A percentile compares a stretch with the other conserved stretches of the same genome.
Conservation (phyloP, 257 asterid species). For the Primulina huaijiensis region DNA sequence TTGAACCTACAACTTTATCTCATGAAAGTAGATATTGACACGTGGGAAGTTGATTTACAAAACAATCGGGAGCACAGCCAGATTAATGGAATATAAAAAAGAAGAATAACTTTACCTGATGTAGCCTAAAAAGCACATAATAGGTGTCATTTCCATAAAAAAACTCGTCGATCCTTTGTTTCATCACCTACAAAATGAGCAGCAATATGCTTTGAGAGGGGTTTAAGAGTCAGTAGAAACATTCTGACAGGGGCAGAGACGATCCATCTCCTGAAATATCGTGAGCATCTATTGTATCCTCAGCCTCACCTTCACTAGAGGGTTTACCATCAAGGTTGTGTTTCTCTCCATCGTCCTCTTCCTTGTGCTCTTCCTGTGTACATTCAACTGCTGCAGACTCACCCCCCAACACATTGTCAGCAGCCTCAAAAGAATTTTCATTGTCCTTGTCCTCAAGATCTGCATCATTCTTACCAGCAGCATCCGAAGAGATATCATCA, state of each 20-base stretch:
- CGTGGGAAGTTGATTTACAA: neutral
- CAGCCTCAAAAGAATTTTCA: slow-evolving; percentile 76
- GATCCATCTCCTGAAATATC: slow-evolving; percentile 55
- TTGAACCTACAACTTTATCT: neutral
- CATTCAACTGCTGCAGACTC: slow-evolving; percentile 92
- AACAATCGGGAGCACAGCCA: neutral
- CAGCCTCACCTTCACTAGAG: slow-evolving; percentile 94
- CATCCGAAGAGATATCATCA: slow-evolving; percentile 54
- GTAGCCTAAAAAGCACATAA: slow-evolving; percentile 90
- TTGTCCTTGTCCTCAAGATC: slow-evolving; percentile 89
- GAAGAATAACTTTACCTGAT: slow-evolving; percentile 54
- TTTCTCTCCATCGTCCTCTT: slow-evolving; percentile 73
- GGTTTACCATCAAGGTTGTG: slow-evolving; percentile 76
- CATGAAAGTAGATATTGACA: neutral
- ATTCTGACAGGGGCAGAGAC: slow-evolving; percentile 55
- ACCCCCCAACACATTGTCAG: slow-evolving; percentile 86
- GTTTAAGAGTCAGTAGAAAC: slow-evolving; percentile 59
- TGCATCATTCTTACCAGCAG: slow-evolving; percentile 68
- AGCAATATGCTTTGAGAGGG: slow-evolving; percentile 68
- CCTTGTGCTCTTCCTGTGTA: slow-evolving; percentile 79
- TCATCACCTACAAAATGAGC: slow-evolving; percentile 33
- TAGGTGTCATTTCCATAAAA: slow-evolving; percentile 90
- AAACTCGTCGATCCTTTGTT: slow-evolving; percentile 43
- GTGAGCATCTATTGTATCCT: slow-evolving; percentile 65
- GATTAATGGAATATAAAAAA: neutral